Evolutionary conservation across 1,139 yeast genomes (phyloP), one percentile per base, ranked within the genome.

Genomic region (Debaryomyces sp.): DNA sequence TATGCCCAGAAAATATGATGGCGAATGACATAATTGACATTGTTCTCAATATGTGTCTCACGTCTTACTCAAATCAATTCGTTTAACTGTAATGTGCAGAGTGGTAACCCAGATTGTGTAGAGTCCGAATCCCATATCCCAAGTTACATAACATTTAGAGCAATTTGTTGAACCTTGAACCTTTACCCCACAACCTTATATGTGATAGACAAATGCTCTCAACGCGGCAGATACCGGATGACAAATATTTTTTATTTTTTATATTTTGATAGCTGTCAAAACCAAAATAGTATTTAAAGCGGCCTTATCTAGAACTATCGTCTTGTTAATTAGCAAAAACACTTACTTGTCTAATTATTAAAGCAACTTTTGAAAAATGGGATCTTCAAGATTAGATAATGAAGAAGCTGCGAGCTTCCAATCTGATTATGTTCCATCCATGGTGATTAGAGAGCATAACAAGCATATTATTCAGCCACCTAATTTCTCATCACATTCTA

Each of bases 391-490:
- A 15, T 18, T 35, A 21, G 17, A 21, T 4, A 24, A 35, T 22
- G 38, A 35, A 7, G 38, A 35, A 35, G 15, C 38, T 35, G 38
- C 23, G 6, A 35, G 38, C 38, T 18, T 35, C 21, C 38, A 35
- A 22, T 35, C 38, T 6, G 15, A 35, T 5, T 41, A 38, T 33
- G 35, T 40, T 7, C 44, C 52, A 24, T 49, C 52, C 18, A 57
- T 54, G 18, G 55, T 52, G 38, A 54, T 58, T 18, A 50, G 46
- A 15, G 57, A 54, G 23, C 75, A 71, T 52, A 70, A 70, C 51
- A 58, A 58, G 42, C 71, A 71, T 50, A 69, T 67, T 26, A 60
- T 69, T 9, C 56, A 56, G 13, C 71, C 75, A 1, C 78, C 78
- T 1, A 54, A 47, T 22, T 69, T 72, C 48, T 60, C 68, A 2